Conservation (phyloP, 139 green algal species). For the Dunaliella primolecta region DNA sequence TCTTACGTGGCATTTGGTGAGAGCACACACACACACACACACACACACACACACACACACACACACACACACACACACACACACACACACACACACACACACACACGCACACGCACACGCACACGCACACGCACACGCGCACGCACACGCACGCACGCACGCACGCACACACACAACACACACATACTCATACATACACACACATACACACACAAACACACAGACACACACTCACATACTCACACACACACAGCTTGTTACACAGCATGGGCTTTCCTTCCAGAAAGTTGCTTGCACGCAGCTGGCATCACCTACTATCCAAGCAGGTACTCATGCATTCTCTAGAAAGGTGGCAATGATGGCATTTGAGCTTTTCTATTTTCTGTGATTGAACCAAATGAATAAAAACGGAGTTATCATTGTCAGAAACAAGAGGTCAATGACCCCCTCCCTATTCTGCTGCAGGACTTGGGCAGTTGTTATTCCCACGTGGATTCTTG, state of each 20-base stretch:
- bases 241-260: constrained; percentile 44
- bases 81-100: neutral
- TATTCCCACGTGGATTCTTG: constrained; percentile 52
- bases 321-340: constrained; percentile 34
- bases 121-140: neutral
- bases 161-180: neutral
- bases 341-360: neutral
- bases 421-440: no score
- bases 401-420: no score
- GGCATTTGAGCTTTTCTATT: no score
- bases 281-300: constrained; percentile 34
- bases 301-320: constrained; percentile 70
- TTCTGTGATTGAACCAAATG: no score
- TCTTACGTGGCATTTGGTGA: no score
- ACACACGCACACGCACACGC: neutral
- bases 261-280: constrained; percentile 58
- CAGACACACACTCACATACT: neutral
- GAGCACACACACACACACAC: no score
- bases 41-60: no score
- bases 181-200: neutral
- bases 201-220: neutral
- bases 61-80: no score
- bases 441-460: no score
- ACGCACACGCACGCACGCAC: neutral
- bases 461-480: constrained; percentile 66